A percentile compares a stretch with the other conserved stretches of the same genome.
Conservation (phyloP, 1,284 basidiomycete species). For the Heterobasidion occidentale region DNA sequence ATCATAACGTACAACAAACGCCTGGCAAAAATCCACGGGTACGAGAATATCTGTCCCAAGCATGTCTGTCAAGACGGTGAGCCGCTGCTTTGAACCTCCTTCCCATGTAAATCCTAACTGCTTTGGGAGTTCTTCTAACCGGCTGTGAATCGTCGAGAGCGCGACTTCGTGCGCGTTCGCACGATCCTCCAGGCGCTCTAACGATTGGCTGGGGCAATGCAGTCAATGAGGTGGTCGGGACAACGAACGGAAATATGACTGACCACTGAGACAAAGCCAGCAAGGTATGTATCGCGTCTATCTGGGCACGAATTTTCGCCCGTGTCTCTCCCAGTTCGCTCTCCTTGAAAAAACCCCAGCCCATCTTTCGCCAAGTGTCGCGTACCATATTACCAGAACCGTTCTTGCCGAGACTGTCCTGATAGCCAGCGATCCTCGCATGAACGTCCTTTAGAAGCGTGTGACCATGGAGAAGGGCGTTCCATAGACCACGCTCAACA, state of each 20-base stretch:
- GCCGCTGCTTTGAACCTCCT: not conserved
- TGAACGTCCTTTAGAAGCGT: not conserved
- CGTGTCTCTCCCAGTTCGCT: not conserved
- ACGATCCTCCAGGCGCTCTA: not conserved
- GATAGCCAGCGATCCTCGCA: not conserved
- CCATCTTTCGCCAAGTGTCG: conserved; percentile 1
- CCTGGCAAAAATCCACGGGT: not conserved
- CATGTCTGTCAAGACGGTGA: not conserved
- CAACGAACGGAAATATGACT: not conserved
- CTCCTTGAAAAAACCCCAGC: not conserved
- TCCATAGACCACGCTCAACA: not conserved
- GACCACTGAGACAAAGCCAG: not conserved
- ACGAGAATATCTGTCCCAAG: not conserved
- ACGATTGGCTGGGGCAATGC: not conserved
- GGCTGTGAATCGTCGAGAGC: not conserved
- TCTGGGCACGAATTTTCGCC: not conserved
- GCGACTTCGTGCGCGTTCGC: not conserved
- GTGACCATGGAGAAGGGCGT: not conserved
- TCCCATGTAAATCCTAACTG: conserved; percentile 1
- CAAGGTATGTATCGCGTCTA: not conserved
- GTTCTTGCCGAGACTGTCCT: not conserved
- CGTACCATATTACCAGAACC: not conserved
- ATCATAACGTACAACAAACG: not conserved
- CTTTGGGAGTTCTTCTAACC: not conserved
- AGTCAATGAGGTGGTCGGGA: not conserved